phyloP scores from a whole-genome alignment of 1,284 basidiomycete genomes.

The Ganoderma resinaceum region DNA sequence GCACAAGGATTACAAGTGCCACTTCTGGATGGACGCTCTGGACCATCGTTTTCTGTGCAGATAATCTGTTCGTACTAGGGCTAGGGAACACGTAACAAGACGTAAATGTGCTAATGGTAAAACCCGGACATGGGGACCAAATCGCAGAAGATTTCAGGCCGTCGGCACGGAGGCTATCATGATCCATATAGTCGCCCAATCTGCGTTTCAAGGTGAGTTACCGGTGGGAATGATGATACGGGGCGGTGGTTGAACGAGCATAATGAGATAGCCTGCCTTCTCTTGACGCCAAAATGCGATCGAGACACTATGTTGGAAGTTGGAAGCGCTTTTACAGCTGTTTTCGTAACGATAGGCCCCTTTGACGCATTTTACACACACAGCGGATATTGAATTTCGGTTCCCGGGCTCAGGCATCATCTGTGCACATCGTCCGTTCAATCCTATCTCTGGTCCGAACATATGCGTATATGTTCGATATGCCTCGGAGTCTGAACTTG shows the following conservation, averaged over 20 bases:
- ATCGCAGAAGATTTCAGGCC: background rate
- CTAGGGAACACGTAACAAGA: background rate
- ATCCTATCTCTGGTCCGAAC: no score
- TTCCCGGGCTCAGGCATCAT: no score
- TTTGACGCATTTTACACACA: no score
- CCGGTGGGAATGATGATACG: background rate
- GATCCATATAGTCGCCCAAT: background rate
- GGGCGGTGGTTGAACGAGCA: background rate
- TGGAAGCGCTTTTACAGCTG: background rate
- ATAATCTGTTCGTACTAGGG: background rate
- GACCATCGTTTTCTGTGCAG: background rate
- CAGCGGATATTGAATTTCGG: no score
- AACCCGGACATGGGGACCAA: background rate
- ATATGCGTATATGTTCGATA: no score
- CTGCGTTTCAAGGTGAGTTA: slow-evolving; percentile 6
- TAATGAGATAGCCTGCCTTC: slow-evolving; percentile 1
- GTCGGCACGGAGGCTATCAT: background rate
- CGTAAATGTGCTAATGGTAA: background rate
- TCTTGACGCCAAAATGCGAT: background rate
- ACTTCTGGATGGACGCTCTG: background rate
- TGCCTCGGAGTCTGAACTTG: no score
- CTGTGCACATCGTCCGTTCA: no score
- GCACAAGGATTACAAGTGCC: background rate
- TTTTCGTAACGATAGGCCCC: no score
- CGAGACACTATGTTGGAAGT: no score